Evolutionary conservation across 345 rosid species (phyloP), one percentile per base, ranked within the genome.

Genomic region (Psidium friedrichsthalianum): DNA sequence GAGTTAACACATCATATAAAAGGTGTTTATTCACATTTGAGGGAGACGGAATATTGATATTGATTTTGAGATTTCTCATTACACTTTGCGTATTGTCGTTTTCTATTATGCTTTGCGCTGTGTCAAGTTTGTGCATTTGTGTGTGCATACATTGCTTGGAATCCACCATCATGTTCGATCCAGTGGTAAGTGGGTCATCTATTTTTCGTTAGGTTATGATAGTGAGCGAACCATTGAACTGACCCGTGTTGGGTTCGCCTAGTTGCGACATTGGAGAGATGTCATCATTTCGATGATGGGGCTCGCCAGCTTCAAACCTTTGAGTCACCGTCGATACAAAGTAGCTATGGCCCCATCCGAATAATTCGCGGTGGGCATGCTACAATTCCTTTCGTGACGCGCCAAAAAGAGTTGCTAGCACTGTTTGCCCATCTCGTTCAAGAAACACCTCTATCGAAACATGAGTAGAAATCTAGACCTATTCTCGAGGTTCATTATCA

Each of bases 351-450:
- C 47, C 36, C 14, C 4, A 36, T 18, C 10, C 11, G 1, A 16
- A 36, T 36, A 69, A 5, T 4, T 32, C 0, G 0, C 0, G 20
- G 13, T 2, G 8, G 47, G 21, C 2, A 12, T 18, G 13, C 52
- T 51, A 10, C 4, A 0, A 69, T 69, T 36, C 13, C 36, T 2
- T 36, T 36, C 47, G 6, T 0, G 3, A 18, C 3, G 0, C 47
- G 3, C 13, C 78, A 69, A 40, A 69, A 3, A 69, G 80, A 20
- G 13, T 69, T 18, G 78, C 11, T 4, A 36, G 47, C 24, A 69
- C 2, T 40, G 1, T 11, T 69, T 1, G 13, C 13, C 47, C 24
- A 18, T 36, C 24, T 69, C 47, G 20, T 64, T 64, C 8, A 4
- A 10, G 52, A 11, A 18, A 18, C 80, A 18, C 14, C 20, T 36